Base-by-base conservation (phyloP, 1,284 basidiomycete genomes). In the Melampsora allii-populina region DNA sequence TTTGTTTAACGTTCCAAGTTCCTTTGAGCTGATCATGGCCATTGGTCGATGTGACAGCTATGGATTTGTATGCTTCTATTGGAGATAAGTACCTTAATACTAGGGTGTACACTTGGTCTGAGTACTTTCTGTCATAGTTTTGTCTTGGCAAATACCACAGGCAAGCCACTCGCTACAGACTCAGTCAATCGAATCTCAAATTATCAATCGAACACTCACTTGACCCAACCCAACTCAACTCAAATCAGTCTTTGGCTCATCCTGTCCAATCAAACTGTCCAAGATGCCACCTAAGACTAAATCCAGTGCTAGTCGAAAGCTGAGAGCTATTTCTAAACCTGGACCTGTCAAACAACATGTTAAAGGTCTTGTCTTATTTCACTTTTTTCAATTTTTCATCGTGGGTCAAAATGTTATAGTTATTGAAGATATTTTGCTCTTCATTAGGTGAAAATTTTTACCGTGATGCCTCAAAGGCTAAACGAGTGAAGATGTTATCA, bases 401-500 rank as follows among this genome's bases (percentile, higher is more conserved):
- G 27, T n/a, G 12, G 2, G 3, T 12, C 19, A 7, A 19, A 56
- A 21, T 24, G 9, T 21, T 42, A 42, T 4, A 65, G 3, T 24
- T 12, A 27, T 46, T 42, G 39, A 71, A 31, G 10, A 36, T 9
- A 46, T 31, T 71, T 7, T 53, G 9, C 63, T 67, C 48, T n/a
- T 50, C n/a, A 53, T 59, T 19, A 74, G 71, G 71, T 74, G 71
- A 74, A 66, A 74, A 74, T 46, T 74, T 74, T 36, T 74, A 74
- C 42, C 63, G 71, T 36, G 64, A 74, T 63, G 64, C 64, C 19
- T 60, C 64, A 29, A 66, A 88, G 77, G 91, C 88, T 39, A 84
- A 85, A 46, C 85, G 89, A 76, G 86, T 93, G 68, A 95, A 94
- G 85, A 90, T 97, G 90, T 86, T 95, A 77, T 76, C 77, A 3